Evolutionary conservation across 352 stramenopile genomes (phyloP).

Genomic region (Phytophthora litchii): DNA sequence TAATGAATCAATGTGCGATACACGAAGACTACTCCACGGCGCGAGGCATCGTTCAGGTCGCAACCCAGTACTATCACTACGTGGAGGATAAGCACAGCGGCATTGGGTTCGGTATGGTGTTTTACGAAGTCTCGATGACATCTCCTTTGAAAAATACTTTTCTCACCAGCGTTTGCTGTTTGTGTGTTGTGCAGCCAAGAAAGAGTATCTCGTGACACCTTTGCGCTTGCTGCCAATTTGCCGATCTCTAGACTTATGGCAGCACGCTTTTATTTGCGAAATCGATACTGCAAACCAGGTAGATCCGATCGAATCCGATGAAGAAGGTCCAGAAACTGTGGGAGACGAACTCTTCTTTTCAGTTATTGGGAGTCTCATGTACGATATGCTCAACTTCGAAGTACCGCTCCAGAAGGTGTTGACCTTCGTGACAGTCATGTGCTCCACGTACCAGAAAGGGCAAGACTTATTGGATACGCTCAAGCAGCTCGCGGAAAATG

Average conservation of each 20-base stretch:
- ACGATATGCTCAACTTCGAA: constrained; percentile 88
- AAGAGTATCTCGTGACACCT: constrained; percentile 78
- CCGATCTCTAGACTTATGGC: constrained; percentile 83
- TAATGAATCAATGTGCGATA: constrained; percentile 78
- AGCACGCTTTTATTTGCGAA: constrained; percentile 83
- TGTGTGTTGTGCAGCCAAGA: constrained; percentile 56
- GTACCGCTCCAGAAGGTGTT: constrained; percentile 73
- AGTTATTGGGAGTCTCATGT: constrained; percentile 79
- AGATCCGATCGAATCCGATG: constrained; percentile 45
- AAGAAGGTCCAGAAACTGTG: constrained; percentile 40
- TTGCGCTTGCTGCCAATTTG: constrained; percentile 73
- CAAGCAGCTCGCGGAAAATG: constrained; percentile 82
- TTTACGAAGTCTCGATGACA: not conserved
- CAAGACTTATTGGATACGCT: constrained; percentile 72
- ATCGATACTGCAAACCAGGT: constrained; percentile 59
- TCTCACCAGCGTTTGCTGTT: constrained; percentile 6
- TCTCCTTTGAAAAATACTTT: not conserved
- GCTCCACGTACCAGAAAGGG: constrained; percentile 80
- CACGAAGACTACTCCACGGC: constrained; percentile 87
- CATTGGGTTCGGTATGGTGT: constrained; percentile 68
- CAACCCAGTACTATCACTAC: constrained; percentile 81
- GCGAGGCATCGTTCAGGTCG: constrained; percentile 79
- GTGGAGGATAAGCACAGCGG: constrained; percentile 78
- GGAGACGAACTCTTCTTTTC: constrained; percentile 85
- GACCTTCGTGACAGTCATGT: constrained; percentile 84